Base-by-base conservation (phyloP, 2,329 filamentous ascomycete species). In the Colletotrichum phormii region DNA sequence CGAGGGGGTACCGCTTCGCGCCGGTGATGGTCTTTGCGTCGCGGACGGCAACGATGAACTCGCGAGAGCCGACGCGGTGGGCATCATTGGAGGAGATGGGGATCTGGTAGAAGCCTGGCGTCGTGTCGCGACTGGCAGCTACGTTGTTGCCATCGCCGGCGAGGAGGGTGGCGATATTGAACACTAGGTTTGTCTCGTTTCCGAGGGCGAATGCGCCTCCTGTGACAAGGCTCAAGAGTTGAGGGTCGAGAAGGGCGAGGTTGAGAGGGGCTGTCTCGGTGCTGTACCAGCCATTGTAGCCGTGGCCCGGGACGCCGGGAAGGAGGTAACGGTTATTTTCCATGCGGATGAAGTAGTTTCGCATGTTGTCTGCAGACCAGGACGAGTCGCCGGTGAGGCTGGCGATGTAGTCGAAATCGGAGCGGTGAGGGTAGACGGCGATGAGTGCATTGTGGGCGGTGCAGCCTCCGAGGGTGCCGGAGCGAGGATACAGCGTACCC, bases 401-500 rank as follows among this genome's bases (percentile, higher is more conserved):
- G 2, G 84, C 84, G 67, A 92, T 86, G 76, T 86, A 79, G 35
- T 88, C 82, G 77, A 86, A 91, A 79, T 91, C 89, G 33, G 83
- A 85, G 63, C 85, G 81, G 74, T 87, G 84, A 0, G 89, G 88
- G 69, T 87, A 87, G 59, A 89, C 81, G 12, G 85, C 82, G 61
- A 90, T 85, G 57, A 89, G 78, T 11, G 88, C 88, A 69, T 89
- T 89, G 80, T 91, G 89, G 0, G 86, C 84, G 1, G 86, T 85
- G 79, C 89, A 91, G 5, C 89, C 89, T 64, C 89, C 89, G 0
- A 91, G 81, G 3, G 85, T 88, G 24, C 86, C 88, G 3, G 88
- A 84, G 15, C 90, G 86, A 11, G 89, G 89, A 76, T 92, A 92
- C 9, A 89, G 82, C 15, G 87, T 87, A 4, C 90, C 90, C 75